phyloP scores from a whole-genome alignment of 192 early-diverging fungal species.

The Coemansia sp. region DNA sequence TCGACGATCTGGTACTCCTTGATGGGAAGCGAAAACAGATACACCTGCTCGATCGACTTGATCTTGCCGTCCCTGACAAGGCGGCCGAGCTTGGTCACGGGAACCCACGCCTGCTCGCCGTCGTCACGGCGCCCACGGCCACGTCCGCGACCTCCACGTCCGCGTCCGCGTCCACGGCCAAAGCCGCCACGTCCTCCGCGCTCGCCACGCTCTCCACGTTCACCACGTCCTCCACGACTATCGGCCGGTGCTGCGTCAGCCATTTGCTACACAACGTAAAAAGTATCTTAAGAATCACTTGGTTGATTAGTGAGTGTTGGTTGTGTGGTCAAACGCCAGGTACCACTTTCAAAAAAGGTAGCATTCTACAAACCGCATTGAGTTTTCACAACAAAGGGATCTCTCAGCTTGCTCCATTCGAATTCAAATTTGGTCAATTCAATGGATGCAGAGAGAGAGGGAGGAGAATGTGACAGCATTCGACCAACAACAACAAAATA shows the following conservation, averaged over 20 bases:
- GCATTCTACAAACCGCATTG: background rate
- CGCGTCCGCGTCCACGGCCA: conserved; percentile 65
- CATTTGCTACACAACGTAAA: conserved; percentile 61
- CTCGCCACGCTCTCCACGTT: conserved; percentile 63
- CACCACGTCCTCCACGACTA: conserved; percentile 63
- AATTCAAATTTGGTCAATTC: too few species aligned
- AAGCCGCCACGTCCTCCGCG: conserved; percentile 81
- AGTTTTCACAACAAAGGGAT: too few species aligned
- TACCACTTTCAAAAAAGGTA: too few species aligned
- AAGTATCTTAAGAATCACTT: background rate
- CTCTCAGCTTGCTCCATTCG: too few species aligned
- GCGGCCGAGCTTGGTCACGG: conserved; percentile 99
- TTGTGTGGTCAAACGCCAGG: background rate
- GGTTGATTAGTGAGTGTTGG: background rate
- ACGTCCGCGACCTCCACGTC: conserved; percentile 37
- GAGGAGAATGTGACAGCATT: too few species aligned
- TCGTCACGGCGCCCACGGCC: conserved; percentile 85
- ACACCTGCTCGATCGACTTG: conserved; percentile 96
- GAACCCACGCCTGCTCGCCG: conserved; percentile 83
- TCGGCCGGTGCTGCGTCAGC: conserved; percentile 78
- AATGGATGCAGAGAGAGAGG: too few species aligned
- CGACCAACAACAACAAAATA: too few species aligned
- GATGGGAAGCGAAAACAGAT: conserved; percentile 97
- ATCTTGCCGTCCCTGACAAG: conserved; percentile 98
- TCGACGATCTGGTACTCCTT: conserved; percentile 99